Conservation (phyloP, 495 filamentous ascomycete species). For the Halenospora varia region DNA sequence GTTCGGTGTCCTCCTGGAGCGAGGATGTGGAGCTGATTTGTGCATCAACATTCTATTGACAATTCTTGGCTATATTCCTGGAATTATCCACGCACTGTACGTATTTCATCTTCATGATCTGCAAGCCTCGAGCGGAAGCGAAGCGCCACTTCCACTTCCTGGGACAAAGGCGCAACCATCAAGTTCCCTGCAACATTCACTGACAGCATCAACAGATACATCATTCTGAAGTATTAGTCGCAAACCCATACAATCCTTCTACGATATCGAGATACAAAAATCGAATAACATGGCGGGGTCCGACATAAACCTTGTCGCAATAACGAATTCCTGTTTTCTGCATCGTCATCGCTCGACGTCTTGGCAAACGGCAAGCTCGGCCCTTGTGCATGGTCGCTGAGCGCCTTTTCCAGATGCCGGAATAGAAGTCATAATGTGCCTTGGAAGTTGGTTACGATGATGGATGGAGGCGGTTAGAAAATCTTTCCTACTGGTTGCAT, state of each 20-base stretch:
- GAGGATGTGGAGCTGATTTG: slow-evolving; percentile 76
- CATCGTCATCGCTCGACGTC: background rate
- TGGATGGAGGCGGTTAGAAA: too few relatives aligned
- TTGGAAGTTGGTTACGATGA: background rate
- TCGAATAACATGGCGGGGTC: slow-evolving; percentile 2
- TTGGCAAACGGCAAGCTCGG: slow-evolving; percentile 12
- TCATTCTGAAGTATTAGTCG: slow-evolving; percentile 47
- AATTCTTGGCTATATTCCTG: slow-evolving; percentile 76
- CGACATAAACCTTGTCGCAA: slow-evolving; percentile 12
- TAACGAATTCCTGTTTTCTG: background rate
- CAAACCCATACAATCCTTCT: slow-evolving; percentile 6
- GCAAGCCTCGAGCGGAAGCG: background rate
- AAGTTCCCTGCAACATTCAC: background rate
- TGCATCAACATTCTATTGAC: slow-evolving; percentile 86
- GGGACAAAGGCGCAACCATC: background rate
- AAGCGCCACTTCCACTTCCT: too few relatives aligned
- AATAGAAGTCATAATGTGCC: background rate
- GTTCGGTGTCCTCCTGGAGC: slow-evolving; percentile 25
- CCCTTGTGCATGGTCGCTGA: too few relatives aligned
- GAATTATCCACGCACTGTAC: slow-evolving; percentile 71
- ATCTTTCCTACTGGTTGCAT: too few relatives aligned
- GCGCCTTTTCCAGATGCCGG: background rate
- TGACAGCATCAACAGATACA: slow-evolving; percentile 30
- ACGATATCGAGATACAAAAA: background rate
- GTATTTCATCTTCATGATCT: slow-evolving; percentile 22